Base-by-base conservation (phyloP, 371 early-diverging fungal species). In the Dentiscutata heterogama region DNA sequence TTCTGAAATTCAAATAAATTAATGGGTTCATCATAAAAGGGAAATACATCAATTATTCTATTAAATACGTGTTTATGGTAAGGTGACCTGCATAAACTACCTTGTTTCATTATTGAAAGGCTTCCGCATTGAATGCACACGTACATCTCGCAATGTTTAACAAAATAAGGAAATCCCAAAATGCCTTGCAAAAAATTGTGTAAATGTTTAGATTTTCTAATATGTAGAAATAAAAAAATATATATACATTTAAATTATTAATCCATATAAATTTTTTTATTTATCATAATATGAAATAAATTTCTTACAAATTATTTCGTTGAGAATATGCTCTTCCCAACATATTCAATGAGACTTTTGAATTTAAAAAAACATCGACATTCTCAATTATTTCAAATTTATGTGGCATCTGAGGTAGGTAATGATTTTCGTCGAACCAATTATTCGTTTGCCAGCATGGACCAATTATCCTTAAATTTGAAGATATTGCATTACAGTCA, bases 1-100 rank as follows among this genome's bases (percentile, higher is more conserved):
- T 70, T 42, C 22, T 70, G 70, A 39, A 70, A 70, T 39, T 70
- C 70, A 46, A 70, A 70, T 22, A 70, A 46, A 70, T 70, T 70
- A 46, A 70, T 70, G 22, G 18, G 46, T 70, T 70, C 70, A 50
- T 70, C 70, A 42, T 70, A 70, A 70, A 70, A 70, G 10, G 39
- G 35, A 39, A 42, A 70, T 39, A 70, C 46, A 46, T 70, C 70
- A 42, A 22, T 70, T 39, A 70, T 70, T 20, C 70, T 35, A 39
- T 70, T 22, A 46, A 70, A 70, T 70, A 22, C 18, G 22, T 70
- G 70, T n/a, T 70, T 14, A 22, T 5, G 70, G 39, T 70, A 70
- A 46, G 70, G 70, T 22, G 35, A 39, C 22, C 70, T 70, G 22
- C 70, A 70, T 22, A 70, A 70, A 60, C 11, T 25, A 8, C 70